Conservation (phyloP, 2,329 filamentous ascomycete genomes). For the Orbilia oligospora region DNA sequence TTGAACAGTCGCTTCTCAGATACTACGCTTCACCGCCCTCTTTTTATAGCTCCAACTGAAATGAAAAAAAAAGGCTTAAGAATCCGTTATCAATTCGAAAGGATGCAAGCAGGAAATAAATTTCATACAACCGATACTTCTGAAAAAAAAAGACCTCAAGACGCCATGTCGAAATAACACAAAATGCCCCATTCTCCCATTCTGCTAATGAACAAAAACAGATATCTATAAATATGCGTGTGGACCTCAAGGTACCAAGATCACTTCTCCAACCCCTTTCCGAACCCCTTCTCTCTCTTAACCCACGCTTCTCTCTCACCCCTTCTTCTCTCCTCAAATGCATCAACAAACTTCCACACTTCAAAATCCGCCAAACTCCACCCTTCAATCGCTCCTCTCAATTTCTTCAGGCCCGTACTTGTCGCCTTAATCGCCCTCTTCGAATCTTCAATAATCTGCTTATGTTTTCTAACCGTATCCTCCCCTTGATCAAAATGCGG, state of each 20-base stretch:
- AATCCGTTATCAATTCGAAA: too few relatives aligned
- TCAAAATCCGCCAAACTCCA: slow-evolving; percentile 63
- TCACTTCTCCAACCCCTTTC: slow-evolving; percentile 62
- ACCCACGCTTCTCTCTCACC: slow-evolving; percentile 66
- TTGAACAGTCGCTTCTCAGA: too few relatives aligned
- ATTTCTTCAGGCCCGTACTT: slow-evolving; percentile 64
- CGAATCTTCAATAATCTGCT: slow-evolving; percentile 72
- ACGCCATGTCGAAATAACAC: too few relatives aligned
- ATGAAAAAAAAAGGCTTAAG: too few relatives aligned
- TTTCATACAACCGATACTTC: too few relatives aligned
- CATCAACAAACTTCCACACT: slow-evolving; percentile 63
- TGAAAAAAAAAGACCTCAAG: too few relatives aligned
- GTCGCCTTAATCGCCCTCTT: slow-evolving; percentile 67
- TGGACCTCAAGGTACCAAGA: background rate
- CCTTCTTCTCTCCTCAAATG: slow-evolving; percentile 60
- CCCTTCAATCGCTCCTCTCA: slow-evolving; percentile 62
- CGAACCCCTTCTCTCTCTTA: slow-evolving; percentile 71
- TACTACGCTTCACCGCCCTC: too few relatives aligned
- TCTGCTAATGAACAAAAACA: too few relatives aligned
- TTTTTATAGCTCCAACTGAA: too few relatives aligned
- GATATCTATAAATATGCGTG: background rate
- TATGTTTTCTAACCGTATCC: slow-evolving; percentile 73
- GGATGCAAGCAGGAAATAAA: too few relatives aligned
- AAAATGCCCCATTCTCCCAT: too few relatives aligned
- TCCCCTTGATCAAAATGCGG: slow-evolving; percentile 68